Evolutionary conservation across 2,329 filamentous ascomycete species (phyloP).

Genomic region (Trichophaea hybrida): DNA sequence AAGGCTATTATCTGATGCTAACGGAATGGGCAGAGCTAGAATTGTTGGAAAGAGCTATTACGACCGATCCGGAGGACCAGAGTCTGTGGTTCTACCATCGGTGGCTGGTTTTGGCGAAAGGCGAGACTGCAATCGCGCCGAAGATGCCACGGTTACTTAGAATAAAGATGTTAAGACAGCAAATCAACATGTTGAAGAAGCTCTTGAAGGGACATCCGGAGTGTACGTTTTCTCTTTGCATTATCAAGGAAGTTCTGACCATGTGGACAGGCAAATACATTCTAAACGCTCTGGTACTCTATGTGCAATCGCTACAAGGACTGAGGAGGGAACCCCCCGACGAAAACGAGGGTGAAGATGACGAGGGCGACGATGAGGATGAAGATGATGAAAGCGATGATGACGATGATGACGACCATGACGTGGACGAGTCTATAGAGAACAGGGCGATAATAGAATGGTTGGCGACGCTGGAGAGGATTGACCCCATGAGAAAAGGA

Average conservation of each 20-base stretch:
- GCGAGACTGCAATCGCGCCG: constrained; percentile 46
- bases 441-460: constrained; percentile 39
- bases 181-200: constrained; percentile 60
- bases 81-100: constrained; percentile 96
- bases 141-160: constrained; percentile 48
- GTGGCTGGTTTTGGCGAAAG: constrained; percentile 49
- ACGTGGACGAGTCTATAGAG: constrained; percentile 29
- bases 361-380: not conserved
- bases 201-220: constrained; percentile 34
- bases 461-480: constrained; percentile 49
- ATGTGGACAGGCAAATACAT: constrained; percentile 64
- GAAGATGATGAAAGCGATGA: constrained; percentile 28
- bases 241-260: constrained; percentile 47
- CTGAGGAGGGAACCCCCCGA: constrained; percentile 33
- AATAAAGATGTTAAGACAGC: constrained; percentile 48
- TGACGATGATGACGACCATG: constrained; percentile 32
- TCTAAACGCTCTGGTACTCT: constrained; percentile 71
- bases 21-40: constrained; percentile 48
- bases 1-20: not conserved
- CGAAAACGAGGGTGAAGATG: constrained; percentile 1
- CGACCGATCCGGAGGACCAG: constrained; percentile 84
- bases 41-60: constrained; percentile 62
- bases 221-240: constrained; percentile 5
- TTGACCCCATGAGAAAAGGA: constrained; percentile 61
- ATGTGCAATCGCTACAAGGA: constrained; percentile 46